phyloP scores from a whole-genome alignment of 495 filamentous ascomycete genomes.

The Antarctomyces pellizariae region DNA sequence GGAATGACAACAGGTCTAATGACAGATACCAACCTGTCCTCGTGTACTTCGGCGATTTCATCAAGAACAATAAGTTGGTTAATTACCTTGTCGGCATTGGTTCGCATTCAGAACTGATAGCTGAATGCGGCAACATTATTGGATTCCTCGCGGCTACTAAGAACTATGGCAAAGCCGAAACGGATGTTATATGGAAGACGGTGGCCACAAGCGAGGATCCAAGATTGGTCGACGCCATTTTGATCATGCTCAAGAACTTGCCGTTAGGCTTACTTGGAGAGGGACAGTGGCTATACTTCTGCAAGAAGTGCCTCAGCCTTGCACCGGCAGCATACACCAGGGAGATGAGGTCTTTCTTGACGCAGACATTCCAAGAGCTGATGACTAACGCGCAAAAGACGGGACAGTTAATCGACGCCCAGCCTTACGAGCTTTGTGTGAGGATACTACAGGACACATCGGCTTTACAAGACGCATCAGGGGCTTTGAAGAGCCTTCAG shows the following conservation, averaged over 20 bases:
- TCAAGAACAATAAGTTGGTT: conserved; percentile 40
- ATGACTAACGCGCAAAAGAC: conserved; percentile 2
- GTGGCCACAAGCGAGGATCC: conserved; percentile 67
- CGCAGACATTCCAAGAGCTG: conserved; percentile 12
- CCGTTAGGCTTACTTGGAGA: too few relatives aligned
- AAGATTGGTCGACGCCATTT: conserved; percentile 53
- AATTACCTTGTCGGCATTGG: conserved; percentile 78
- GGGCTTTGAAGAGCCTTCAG: conserved; percentile 23
- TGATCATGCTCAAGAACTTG: conserved; percentile 63
- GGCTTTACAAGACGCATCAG: conserved; percentile 16
- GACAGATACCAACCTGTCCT: conserved; percentile 28
- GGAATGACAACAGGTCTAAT: conserved; percentile 22
- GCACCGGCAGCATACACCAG: conserved; percentile 31
- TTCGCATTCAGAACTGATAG: conserved; percentile 77
- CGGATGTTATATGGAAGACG: conserved; percentile 68
- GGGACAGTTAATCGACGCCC: conserved; percentile 10
- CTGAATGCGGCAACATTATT: conserved; percentile 57
- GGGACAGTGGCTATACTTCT: conserved; percentile 49
- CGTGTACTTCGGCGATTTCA: conserved; percentile 38
- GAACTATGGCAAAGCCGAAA: conserved; percentile 45
- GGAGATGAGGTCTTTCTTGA: conserved; percentile 30
- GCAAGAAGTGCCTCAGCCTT: conserved; percentile 44
- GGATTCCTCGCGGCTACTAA: conserved; percentile 69
- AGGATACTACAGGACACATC: conserved; percentile 45
- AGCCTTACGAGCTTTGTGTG: conserved; percentile 33